Evolutionary conservation across 2,329 filamentous ascomycete genomes (phyloP), one percentile per base, ranked within the genome.

Genomic region (Fusarium citri): DNA sequence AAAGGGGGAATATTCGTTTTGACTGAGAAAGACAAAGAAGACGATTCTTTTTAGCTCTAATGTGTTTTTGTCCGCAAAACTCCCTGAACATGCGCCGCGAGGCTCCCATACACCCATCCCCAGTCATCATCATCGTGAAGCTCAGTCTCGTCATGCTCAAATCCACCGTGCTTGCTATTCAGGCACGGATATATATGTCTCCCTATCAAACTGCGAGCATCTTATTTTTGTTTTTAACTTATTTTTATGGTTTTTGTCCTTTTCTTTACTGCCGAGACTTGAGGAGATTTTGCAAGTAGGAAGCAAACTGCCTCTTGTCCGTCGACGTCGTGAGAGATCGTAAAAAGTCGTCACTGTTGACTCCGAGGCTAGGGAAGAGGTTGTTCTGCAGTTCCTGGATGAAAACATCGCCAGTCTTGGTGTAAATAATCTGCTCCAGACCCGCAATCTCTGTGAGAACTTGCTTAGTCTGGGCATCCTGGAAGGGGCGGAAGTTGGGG

Each of bases 371-470:
- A 1, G 88, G 85, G 71, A 94, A 88, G 60, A 94, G 86, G 3
- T 84, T 83, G 18, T 84, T 83, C 71, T 89, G 88, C 48, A 95
- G 80, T 74, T 92, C 87, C 64, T 88, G 86, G 25, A 95, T 86
- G 78, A 97, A 98, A 59, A 89, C 86, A 54, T 92, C 88, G 26
- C 96, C 96, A 15, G 93, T 95, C 83, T 98, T 98, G 72, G 88
- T 86, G 77, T 98, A 95, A 67, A 99, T 96, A 37, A 88, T 91
- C 80, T 96, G 94, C 80, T 99, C 94, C 63, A 99, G 82, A 5
- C 87, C 88, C 5, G 94, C 94, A 67, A 97, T 94, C 82, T 99
- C 96, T 58, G 89, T 90, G 41, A 99, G 87, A 2, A 98, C 92
- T 79, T 94, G 92, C 78, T 92, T 92, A 34, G 92, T 92, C 82